Evolutionary conservation across 768 basidiomycete genomes (phyloP), one percentile per base, ranked within the genome.

Genomic region (Termitomyces sp.): DNA sequence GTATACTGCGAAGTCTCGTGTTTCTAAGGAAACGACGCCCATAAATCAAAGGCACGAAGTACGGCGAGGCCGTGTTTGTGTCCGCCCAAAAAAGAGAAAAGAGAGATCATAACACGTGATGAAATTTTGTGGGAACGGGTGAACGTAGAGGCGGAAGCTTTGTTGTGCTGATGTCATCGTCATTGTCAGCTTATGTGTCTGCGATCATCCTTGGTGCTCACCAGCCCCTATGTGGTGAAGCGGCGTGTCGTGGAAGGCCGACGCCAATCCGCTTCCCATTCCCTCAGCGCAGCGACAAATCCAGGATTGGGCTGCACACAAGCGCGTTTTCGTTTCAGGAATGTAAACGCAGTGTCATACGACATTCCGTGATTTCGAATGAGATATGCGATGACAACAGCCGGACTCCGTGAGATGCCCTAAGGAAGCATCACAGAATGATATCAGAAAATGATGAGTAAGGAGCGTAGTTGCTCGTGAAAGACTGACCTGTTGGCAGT

Each of bases 261-360:
- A 28, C 64, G 64, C 67, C 67, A 68, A 18, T 63, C 58, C 20
- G 55, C 67, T 60, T 87, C 86, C 85, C 85, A 88, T 30, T 84
- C 82, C 23, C 79, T 75, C 14, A 88, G 71, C 0, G 82, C 80
- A 0, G 74, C 69, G 20, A 89, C 82, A 66, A 91, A 92, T 5
- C 87, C 89, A n/a, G 86, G 74, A 66, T 92, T 92, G 16, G 89
- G 89, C 67, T 89, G 88, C 61, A 86, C 76, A 66, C 89, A 92
- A 4, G 88, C 82, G 20, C 89, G 82, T 63, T 84, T 83, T 56
- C 80, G 80, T 63, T 82, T 82, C 61, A 89, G 77, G 61, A 85
- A 79, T 0, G 82, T 75, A 57, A 78, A 71, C 0, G 89, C 89
- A 48, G 77, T 74, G 61, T 90, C 86, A 69, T 84, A 91, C 9